Evolutionary conservation across 441 rosid species (phyloP).

Genomic region (Pelargonium myrrhifolium): DNA sequence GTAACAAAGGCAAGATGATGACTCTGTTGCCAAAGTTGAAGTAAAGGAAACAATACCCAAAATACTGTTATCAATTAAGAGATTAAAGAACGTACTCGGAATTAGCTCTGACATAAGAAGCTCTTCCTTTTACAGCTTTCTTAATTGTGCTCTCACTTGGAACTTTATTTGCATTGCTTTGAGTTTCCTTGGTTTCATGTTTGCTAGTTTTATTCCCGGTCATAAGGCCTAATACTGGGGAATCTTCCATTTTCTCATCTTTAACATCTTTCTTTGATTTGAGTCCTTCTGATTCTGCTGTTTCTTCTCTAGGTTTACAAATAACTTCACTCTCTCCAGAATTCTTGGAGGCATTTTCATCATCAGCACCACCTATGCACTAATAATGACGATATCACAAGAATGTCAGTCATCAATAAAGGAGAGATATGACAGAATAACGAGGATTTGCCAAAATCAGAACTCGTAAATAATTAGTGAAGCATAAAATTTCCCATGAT

Average conservation of each 20-base stretch:
- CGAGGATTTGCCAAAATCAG: background rate
- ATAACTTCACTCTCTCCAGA: constrained; percentile 32
- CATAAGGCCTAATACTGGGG: constrained; percentile 72
- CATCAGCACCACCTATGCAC: constrained; percentile 45
- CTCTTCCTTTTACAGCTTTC: constrained; percentile 52
- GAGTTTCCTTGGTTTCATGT: constrained; percentile 27
- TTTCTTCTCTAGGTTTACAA: constrained; percentile 27
- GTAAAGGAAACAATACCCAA: constrained; percentile 3
- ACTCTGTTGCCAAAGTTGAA: background rate
- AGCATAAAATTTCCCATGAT: background rate
- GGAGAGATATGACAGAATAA: background rate
- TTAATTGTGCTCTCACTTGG: constrained; percentile 43
- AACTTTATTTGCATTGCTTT: constrained; percentile 27
- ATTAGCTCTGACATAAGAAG: constrained; percentile 53
- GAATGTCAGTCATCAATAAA: background rate
- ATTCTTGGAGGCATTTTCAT: constrained; percentile 39
- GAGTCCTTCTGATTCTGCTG: constrained; percentile 33
- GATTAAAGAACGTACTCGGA: constrained; percentile 45
- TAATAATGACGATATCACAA: constrained; percentile 23
- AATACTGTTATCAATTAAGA: constrained; percentile 12
- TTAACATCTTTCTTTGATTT: constrained; percentile 34
- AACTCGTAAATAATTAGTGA: background rate
- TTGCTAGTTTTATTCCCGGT: constrained; percentile 32
- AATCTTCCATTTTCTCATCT: constrained; percentile 62
- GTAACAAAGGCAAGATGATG: background rate